Conservation (phyloP, 2,329 filamentous ascomycete species). For the Colletotrichum sp. region DNA sequence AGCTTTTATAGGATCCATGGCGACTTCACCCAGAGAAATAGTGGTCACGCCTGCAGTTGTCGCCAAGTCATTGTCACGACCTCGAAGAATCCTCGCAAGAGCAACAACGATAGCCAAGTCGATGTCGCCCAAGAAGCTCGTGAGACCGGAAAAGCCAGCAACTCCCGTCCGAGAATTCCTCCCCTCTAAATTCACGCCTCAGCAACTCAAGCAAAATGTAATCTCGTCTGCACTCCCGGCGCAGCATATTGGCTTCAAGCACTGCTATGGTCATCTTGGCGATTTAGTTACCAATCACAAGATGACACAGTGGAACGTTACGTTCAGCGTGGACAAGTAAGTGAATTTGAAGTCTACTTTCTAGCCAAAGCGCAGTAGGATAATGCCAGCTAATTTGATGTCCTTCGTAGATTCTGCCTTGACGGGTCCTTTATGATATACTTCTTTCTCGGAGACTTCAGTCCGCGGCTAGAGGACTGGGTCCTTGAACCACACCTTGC, state of each 20-base stretch:
- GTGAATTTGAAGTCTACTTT: neutral
- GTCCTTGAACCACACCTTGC: neutral
- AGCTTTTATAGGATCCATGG: neutral
- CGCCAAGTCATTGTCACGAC: neutral
- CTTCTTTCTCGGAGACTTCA: neutral
- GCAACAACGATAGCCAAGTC: neutral
- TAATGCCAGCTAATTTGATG: neutral
- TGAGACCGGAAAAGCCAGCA: neutral
- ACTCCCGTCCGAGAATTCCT: neutral
- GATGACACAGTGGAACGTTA: neutral
- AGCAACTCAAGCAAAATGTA: neutral
- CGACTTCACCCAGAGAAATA: neutral
- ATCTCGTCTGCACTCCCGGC: neutral
- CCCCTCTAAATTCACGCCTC: neutral
- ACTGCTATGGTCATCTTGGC: neutral
- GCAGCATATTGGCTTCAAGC: neutral
- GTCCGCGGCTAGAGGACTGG: neutral
- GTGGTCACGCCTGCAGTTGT: neutral
- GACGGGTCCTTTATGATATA: neutral
- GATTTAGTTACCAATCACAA: neutral
- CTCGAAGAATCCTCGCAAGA: neutral
- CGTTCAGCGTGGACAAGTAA: neutral
- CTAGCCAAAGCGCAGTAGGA: neutral
- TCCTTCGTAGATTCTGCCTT: neutral
- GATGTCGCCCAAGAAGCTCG: neutral